phyloP scores from a whole-genome alignment of 2,329 filamentous ascomycete species.

The Aspergillus transmontanensis region DNA sequence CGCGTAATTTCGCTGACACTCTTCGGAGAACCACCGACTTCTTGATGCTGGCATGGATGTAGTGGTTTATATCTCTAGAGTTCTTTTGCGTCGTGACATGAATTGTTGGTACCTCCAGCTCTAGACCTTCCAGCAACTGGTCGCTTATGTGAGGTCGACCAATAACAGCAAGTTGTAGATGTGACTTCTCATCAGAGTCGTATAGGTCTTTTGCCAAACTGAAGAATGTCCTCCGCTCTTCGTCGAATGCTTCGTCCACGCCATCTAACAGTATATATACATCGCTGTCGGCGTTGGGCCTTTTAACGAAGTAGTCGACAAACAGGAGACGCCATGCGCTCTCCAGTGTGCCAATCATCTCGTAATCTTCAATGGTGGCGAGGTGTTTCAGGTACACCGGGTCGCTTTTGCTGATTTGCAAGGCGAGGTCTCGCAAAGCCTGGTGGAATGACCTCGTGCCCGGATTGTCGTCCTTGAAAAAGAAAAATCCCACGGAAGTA shows the following conservation, averaged over 20 bases:
- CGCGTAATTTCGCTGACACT: constrained; percentile 32
- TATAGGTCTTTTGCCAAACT: constrained; percentile 36
- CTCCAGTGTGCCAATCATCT: constrained; percentile 49
- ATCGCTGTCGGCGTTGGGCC: constrained; percentile 31
- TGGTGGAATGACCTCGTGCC: constrained; percentile 50
- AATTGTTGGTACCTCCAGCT: constrained; percentile 40
- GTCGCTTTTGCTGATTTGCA: constrained; percentile 52
- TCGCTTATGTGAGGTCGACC: constrained; percentile 50
- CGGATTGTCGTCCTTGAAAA: constrained; percentile 53
- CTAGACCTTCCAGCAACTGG: constrained; percentile 37
- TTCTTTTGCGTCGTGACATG: constrained; percentile 50
- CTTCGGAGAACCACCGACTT: constrained; percentile 41
- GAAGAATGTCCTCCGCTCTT: constrained; percentile 43
- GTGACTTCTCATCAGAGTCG: constrained; percentile 18
- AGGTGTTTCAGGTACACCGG: constrained; percentile 49
- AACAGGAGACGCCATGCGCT: constrained; percentile 50
- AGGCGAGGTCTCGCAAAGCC: constrained; percentile 51
- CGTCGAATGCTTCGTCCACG: constrained; percentile 49
- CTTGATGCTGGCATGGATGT: constrained; percentile 46
- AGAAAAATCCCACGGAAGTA: constrained; percentile 50
- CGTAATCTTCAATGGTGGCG: constrained; percentile 35
- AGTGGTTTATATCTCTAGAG: constrained; percentile 45
- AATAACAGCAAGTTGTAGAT: constrained; percentile 35
- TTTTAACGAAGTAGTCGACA: constrained; percentile 40
- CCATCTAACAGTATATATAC: constrained; percentile 53